Base-by-base conservation (phyloP, 441 rosid genomes). In the Mallotus japonicus region DNA sequence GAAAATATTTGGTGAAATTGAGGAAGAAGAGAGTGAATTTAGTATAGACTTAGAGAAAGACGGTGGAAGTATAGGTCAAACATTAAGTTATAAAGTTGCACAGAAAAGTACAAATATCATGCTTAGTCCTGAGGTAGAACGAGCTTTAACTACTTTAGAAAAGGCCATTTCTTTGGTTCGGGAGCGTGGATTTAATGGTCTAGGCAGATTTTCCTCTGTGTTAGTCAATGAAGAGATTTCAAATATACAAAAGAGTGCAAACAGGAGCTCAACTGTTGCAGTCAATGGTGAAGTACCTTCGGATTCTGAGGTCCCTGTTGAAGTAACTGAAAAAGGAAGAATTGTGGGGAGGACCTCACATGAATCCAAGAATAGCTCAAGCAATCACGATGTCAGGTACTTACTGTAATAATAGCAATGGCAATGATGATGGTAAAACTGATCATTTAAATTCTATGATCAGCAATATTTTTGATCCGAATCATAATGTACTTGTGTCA, bases 101-200 rank as follows among this genome's bases (percentile, higher is more conserved):
- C 49, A 40, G 10, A 72, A 67, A 64, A 64, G 76, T 64, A 85
- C 79, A 72, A 75, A 69, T 28, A 62, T 82, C 70, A 72, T 66
- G 67, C 67, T 89, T 71, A 86, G 97, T 68, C 90, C 90, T 17
- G 82, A 81, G 82, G 97, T 95, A 61, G 82, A 86, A 68, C 86
- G 87, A 75, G 99, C 99, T 74, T 83, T 95, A 70, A 85, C 87
- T 72, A 91, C 88, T 28, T 58, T 95, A 75, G 98, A 95, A 76
- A 86, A 82, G 78, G 95, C 78, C 50, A 90, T 92, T 73, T 77
- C 82, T 8, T 49, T 91, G 69, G 85, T 92, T 69, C 84, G 83
- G n/a, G 81, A 88, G 71, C 64, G 82, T 47, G 81, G 86, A 79
- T 69, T 70, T 42, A 75, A 78, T 67, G 47, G 79, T n/a, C 77